phyloP scores from a whole-genome alignment of 75 land plant species.

The Larix kaempferi region DNA sequence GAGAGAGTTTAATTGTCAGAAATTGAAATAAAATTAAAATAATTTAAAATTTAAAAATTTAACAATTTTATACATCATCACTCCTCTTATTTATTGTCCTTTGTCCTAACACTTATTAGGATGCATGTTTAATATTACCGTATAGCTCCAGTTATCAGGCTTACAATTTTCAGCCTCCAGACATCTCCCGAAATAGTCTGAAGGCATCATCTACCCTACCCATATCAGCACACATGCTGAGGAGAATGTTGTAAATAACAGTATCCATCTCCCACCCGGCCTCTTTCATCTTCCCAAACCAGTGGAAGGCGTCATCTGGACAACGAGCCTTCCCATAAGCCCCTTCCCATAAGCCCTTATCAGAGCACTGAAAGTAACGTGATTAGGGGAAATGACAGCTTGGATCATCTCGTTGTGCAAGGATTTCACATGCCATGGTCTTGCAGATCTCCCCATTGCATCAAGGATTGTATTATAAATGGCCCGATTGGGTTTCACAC shows the following conservation, averaged over 20 bases:
- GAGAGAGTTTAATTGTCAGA: too few species aligned
- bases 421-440: conserved; percentile 56
- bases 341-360: conserved; percentile 66
- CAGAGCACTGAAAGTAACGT: conserved; percentile 45
- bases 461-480: conserved; percentile 61
- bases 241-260: conserved; percentile 34
- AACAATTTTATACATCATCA: too few species aligned
- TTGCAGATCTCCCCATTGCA: conserved; percentile 55
- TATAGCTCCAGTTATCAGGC: conserved; percentile 62
- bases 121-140: too few species aligned
- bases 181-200: conserved; percentile 44
- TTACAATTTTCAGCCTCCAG: conserved; percentile 16
- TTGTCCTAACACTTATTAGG: too few species aligned
- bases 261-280: conserved; percentile 40
- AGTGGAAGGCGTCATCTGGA: conserved; percentile 34
- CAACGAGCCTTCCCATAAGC: conserved; percentile 49
- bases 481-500: conserved; percentile 58
- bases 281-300: conserved; percentile 64
- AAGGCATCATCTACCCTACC: conserved; percentile 47
- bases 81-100: too few species aligned
- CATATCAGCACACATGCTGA: conserved; percentile 61
- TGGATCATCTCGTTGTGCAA: conserved; percentile 49
- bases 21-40: too few species aligned
- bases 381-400: conserved; percentile 47
- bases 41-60: too few species aligned